Evolutionary conservation across 768 basidiomycete species (phyloP), one percentile per base, ranked within the genome.

Genomic region (Xanthoconium stramineum): DNA sequence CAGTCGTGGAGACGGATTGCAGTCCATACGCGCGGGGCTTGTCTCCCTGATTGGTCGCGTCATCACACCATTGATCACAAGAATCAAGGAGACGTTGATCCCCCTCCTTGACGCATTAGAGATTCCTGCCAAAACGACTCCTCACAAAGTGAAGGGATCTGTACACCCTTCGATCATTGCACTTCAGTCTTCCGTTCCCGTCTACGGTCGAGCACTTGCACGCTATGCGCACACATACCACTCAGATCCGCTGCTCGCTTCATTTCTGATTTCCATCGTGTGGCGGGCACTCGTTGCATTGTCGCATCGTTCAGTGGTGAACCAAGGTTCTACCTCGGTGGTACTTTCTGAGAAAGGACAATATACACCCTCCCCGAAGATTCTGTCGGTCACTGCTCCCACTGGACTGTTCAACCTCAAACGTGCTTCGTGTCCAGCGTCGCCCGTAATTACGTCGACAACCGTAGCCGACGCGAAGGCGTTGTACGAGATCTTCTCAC

Each of bases 231-330:
- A 76, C 6, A 78, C 80, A 13, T 69, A 76, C 13, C 66, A 78
- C 10, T 78, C 86, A 0, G 86, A 93, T 61, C 73, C 81, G 15
- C 72, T 78, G 2, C 76, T 91, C 15, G 88, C 88, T 1, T 82
- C 85, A 3, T 79, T 91, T 60, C 77, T 89, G 59, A 90, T 91
- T 62, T 84, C 83, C 17, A 69, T 89, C 1, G 72, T 89, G 3
- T 93, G 91, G 90, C 84, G 82, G 20, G 83, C 81, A 9, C 75
- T 91, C 50, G 83, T 91, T 29, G 86, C 88, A 20, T 65, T 92
- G 32, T 78, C 87, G 12, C 79, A 88, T 67, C 82, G 91, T n/a
- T 66, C 71, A 7, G 72, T 76, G 11, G 73, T 77, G 4, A 72
- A 79, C 1, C 68, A 75, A 9, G 75, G 78, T 3, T 80, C 79